Base-by-base conservation (phyloP, 2,329 filamentous ascomycete genomes). In the Diplodia seriata region DNA sequence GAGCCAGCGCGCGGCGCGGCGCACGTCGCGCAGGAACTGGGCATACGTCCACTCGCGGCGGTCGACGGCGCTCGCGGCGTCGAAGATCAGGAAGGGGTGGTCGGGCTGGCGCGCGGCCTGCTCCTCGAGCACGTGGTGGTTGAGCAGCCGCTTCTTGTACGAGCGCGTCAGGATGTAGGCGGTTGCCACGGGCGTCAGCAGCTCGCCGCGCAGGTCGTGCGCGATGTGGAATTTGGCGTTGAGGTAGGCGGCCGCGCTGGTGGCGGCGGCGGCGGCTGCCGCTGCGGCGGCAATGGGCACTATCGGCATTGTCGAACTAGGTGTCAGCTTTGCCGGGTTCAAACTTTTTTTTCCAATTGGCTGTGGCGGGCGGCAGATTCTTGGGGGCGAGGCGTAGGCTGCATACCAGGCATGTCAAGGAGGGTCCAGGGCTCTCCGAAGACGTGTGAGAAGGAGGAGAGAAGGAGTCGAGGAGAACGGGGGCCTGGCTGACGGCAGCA, bases 161-260 rank as follows among this genome's bases (percentile, higher is more conserved):
- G 23, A 23, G 14, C 65, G 54, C 20, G 49, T 29, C 5, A 31
- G 4, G 26, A 9, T 14, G 50, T 54, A 66, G 29, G 38, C 29
- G n/a, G 20, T 12, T 12, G 59, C 31, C 12, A 26, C 11, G 23
- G 59, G 47, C 20, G n/a, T 8, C 23, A 38, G n/a, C 26, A 51
- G 47, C 59, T 63, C 59, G n/a, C 23, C 50, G n/a, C 53, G 26
- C 15, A 90, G 71, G 75, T 94, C 91, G 73, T 90, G 86, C 50
- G 79, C 76, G 65, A 93, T 75, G 75, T 91, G 87, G 73, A 85
- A 89, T 79, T 90, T 92, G 67, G 87, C 91, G 73, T 93, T 86
- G 54, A 91, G 79, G 72, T 92, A 91, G 14, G 85, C 83, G 4
- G 29, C 55, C 15, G 40, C n/a, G 33, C 54, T 47, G 20, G 43